Evolutionary conservation across 257 asterid species (phyloP).

Genomic region (Capsicum baccatum): DNA sequence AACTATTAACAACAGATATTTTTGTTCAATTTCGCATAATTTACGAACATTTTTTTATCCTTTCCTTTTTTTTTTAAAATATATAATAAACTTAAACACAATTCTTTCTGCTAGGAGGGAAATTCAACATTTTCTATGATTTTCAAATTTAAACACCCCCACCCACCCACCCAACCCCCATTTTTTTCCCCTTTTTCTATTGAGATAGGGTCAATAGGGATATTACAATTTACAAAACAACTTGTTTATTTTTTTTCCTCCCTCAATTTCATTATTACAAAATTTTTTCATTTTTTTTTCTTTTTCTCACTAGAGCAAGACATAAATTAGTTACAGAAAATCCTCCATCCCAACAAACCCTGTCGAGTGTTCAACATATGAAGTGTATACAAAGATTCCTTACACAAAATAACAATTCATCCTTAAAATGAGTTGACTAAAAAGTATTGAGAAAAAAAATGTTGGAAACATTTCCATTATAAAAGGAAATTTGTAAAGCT

Average conservation of each 20-base stretch:
- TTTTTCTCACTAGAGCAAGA: not conserved
- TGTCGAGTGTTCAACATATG: not conserved
- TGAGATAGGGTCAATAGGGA: not conserved
- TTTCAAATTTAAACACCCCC: not conserved
- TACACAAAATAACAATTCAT: not conserved
- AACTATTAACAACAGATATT: not conserved
- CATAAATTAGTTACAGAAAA: not conserved
- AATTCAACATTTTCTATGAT: not conserved
- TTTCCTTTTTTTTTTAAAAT: not conserved
- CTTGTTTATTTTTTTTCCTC: no score
- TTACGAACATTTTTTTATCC: not conserved
- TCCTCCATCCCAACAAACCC: slow-evolving; percentile 18
- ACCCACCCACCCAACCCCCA: no score
- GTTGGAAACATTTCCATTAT: not conserved
- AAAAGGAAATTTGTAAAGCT: not conserved
- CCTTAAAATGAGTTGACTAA: slow-evolving; percentile 13
- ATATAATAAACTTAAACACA: not conserved
- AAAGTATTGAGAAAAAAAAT: not conserved
- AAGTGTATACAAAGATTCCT: slow-evolving; percentile 10
- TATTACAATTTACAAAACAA: not conserved
- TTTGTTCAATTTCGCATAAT: not conserved
- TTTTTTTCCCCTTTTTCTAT: not conserved
- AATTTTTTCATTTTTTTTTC: not conserved
- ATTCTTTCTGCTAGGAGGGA: no score
- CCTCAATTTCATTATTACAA: no score